Percentiles rank a stretch among this genome's conserved stretches.
phyloP scores from a whole-genome alignment of 2,329 filamentous ascomycete genomes.

The Lithohypha guttulata region DNA sequence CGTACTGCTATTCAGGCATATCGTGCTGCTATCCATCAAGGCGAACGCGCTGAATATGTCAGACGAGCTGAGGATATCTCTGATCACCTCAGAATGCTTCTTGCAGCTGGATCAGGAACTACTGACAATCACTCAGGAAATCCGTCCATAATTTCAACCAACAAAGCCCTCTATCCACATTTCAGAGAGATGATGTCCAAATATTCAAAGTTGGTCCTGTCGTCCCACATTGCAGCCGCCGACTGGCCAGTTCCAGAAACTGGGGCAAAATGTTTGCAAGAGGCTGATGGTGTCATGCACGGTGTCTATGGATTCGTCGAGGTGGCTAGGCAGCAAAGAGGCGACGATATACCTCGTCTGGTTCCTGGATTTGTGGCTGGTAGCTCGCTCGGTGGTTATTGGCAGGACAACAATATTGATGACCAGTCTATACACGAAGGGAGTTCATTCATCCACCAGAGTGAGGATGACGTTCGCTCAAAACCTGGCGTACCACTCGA shows the following conservation, averaged over 20 bases:
- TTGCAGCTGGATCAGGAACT: conserved; percentile 92
- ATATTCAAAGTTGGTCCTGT: conserved; percentile 97
- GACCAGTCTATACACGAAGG: conserved; percentile 56
- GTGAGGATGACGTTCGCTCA: conserved; percentile 61
- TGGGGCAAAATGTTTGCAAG: conserved; percentile 86
- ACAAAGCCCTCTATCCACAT: conserved; percentile 92
- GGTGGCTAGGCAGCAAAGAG: conserved; percentile 82
- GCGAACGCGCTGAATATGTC: conserved; percentile 80
- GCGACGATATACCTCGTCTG: conserved; percentile 84
- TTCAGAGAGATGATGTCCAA: conserved; percentile 99
- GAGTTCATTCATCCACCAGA: conserved; percentile 68
- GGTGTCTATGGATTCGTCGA: conserved; percentile 96
- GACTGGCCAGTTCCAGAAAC: conserved; percentile 94
- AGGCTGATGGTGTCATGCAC: conserved; percentile 90
- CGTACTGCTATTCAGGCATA: conserved; percentile 81
- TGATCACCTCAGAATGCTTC: conserved; percentile 80
- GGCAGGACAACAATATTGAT: conserved; percentile 58
- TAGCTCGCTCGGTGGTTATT: conserved; percentile 72
- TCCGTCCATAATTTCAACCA: conserved; percentile 97
- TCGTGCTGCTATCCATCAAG: conserved; percentile 74
- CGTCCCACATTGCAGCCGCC: conserved; percentile 90
- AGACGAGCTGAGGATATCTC: conserved; percentile 95
- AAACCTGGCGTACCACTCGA: conserved; percentile 58
- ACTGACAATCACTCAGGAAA: conserved; percentile 98
- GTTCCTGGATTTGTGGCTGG: conserved; percentile 88